phyloP scores from a whole-genome alignment of 176 grass and related monocot species.

The Avena insularis region DNA sequence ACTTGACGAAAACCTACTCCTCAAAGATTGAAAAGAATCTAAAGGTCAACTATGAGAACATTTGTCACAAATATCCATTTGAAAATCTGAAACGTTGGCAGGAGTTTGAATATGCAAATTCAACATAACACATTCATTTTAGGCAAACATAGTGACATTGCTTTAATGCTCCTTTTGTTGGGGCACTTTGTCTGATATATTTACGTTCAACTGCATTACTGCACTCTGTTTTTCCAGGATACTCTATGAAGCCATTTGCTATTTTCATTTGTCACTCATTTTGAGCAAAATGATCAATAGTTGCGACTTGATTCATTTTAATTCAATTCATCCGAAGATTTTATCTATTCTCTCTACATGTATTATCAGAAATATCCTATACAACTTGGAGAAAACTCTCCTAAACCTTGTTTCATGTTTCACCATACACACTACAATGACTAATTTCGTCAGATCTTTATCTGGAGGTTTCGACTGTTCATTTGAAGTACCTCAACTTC shows the following conservation, averaged over 20 bases:
- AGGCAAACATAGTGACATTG: not conserved
- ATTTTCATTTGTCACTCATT: not conserved
- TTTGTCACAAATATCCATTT: not conserved
- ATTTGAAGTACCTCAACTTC: not conserved
- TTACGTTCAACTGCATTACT: not conserved
- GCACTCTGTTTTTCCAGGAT: not conserved
- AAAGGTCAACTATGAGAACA: constrained; percentile 3
- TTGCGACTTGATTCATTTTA: not conserved
- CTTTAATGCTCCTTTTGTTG: constrained; percentile 1
- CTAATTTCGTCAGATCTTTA: not conserved
- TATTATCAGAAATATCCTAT: not conserved
- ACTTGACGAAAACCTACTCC: not conserved
- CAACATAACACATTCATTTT: not conserved
- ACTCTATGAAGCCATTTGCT: not conserved
- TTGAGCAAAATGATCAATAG: not conserved
- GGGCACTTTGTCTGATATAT: not conserved
- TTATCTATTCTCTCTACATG: not conserved
- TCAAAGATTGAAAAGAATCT: not conserved
- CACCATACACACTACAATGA: not conserved
- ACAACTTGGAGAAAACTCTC: not conserved
- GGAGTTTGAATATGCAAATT: not conserved
- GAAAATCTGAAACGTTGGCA: not conserved
- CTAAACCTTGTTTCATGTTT: not conserved
- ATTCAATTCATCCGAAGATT: not conserved
- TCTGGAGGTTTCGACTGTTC: not conserved